phyloP scores from a whole-genome alignment of 2,329 filamentous ascomycete species.

The Scedosporium aurantiacum region DNA sequence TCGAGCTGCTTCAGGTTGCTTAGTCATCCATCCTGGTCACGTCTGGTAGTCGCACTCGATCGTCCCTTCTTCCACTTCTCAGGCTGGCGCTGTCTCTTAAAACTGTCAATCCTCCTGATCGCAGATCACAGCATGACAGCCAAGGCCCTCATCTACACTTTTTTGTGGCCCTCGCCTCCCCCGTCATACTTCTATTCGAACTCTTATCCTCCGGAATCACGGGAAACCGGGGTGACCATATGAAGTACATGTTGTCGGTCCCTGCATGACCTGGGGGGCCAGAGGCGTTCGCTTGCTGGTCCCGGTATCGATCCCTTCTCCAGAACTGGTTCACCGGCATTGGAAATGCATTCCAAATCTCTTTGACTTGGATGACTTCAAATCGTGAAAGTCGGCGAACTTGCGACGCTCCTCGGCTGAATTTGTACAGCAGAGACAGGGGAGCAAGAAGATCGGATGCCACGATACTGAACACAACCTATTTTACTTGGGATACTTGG shows the following conservation, averaged over 20 bases:
- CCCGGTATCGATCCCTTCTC: neutral
- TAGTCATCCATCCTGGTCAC: neutral
- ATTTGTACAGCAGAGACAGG: neutral
- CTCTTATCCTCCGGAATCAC: neutral
- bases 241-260: neutral
- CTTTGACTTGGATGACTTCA: neutral
- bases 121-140: slow-evolving; percentile 1
- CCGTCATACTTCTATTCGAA: neutral
- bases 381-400: neutral
- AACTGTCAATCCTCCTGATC: slow-evolving; percentile 4
- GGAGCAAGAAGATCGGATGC: neutral
- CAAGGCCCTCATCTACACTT: neutral
- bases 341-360: neutral
- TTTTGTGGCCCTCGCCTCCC: neutral
- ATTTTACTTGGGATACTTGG: no score
- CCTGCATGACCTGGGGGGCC: neutral
- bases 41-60: neutral
- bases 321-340: neutral
- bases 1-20: neutral
- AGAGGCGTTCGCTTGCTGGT: neutral
- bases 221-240: neutral
- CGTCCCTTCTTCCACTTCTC: neutral
- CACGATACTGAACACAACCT: neutral
- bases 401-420: neutral
- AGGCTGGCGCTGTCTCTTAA: neutral